These are phyloP conservation scores for Aspergillus baeticus DNA, from an alignment of 495 filamentous ascomycete genomes.

Conservation along the genomic window DNA sequence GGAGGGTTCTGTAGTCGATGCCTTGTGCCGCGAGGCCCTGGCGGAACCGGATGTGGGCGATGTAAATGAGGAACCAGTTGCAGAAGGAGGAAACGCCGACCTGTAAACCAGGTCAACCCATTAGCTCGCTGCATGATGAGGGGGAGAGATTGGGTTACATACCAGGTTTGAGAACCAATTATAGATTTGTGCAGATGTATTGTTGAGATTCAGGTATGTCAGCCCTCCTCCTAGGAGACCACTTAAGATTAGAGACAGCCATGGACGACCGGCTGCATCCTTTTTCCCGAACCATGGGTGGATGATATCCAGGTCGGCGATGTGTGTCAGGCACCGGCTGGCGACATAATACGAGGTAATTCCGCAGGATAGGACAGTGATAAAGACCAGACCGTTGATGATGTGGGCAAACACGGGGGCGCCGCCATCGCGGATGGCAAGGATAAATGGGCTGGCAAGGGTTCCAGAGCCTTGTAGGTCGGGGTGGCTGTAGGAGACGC, in stretches of 20 bases:
- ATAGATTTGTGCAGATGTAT: constrained; percentile 22
- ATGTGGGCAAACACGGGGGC: constrained; percentile 25
- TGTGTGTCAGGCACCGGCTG: constrained; percentile 26
- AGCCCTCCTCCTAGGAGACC: constrained; percentile 26
- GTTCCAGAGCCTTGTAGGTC: constrained; percentile 23
- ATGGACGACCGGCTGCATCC: constrained; percentile 24
- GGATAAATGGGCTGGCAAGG: constrained; percentile 29
- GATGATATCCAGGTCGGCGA: constrained; percentile 25
- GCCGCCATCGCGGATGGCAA: constrained; percentile 26
- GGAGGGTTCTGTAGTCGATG: constrained; percentile 46
- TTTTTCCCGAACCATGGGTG: constrained; percentile 30
- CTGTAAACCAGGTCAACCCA: constrained; percentile 7
- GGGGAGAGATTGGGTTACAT: not conserved
- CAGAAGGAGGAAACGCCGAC: constrained; percentile 29
- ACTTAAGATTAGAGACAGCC: constrained; percentile 23
- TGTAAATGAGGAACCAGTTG: constrained; percentile 56
- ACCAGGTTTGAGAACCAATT: constrained; percentile 31
- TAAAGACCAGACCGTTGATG: constrained; percentile 31
- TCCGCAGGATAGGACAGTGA: constrained; percentile 30
- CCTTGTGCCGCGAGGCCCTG: constrained; percentile 55
- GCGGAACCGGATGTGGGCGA: constrained; percentile 65
- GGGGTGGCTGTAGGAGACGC: constrained; percentile 24
- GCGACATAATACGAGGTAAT: constrained; percentile 32
- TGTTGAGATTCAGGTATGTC: constrained; percentile 27
- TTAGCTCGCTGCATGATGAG: not conserved